Base-by-base conservation (phyloP, 1,139 yeast species). In the Candida neerlandica region DNA sequence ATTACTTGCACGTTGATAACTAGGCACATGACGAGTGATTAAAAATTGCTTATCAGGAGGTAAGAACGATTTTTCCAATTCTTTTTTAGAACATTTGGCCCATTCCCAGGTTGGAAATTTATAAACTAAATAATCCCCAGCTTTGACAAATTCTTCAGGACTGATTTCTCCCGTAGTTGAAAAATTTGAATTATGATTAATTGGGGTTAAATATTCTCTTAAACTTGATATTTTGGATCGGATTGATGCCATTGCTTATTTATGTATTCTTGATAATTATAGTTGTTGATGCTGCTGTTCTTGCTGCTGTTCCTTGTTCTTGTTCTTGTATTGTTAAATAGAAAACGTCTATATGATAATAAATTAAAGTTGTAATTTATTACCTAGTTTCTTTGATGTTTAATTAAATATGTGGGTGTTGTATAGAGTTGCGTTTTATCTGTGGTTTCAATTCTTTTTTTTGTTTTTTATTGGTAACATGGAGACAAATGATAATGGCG, bases 31-130 rank as follows among this genome's bases (percentile, higher is more conserved):
- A 60, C 82, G 81, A 0, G 97, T 91, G 5, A 94, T 87, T 43
- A 94, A 71, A 57, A 79, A 89, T 68, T 94, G 99, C 68, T 90
- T 94, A 57, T 89, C 94, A 1, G 73, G 69, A 0, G 99, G 99
- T 54, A 94, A 71, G 60, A 90, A 94, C 54, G 83, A 86, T 57
- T 88, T 81, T 48, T 70, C 78, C 51, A 76, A 73, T 58, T 79
- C 80, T 11, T 39, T 42, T 10, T 78, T 73, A 18, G 95, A 86
- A 9, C 90, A 85, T 3, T 85, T 72, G 6, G 86, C 77, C 99
- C 99, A 94, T 55, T 85, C 82, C 99, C 99, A 94, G 0, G 98
- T 95, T 1, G 99, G 98, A 66, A 95, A 94, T 74, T 89, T 89
- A 67, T 83, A 84, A 34, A 86, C 94, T 53, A 94, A 71, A 64